These are phyloP conservation scores for Graphilbum sp. DNA, from an alignment of 2,329 filamentous ascomycete genomes.

Conservation along the genomic window DNA sequence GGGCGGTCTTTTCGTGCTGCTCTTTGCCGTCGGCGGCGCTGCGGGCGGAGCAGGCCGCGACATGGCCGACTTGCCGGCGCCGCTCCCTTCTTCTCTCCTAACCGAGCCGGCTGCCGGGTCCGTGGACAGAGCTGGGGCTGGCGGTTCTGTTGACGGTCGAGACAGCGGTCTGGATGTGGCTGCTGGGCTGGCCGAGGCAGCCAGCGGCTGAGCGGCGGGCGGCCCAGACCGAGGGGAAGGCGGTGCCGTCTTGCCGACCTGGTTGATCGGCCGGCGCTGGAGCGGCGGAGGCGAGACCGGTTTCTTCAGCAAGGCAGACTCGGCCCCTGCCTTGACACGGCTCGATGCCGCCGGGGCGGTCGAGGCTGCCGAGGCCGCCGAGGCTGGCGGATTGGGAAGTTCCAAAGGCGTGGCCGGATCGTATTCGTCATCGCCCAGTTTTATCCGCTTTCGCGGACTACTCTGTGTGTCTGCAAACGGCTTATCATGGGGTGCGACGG, in stretches of 20 bases:
- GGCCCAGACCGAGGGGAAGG: background rate
- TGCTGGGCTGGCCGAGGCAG: too few relatives aligned
- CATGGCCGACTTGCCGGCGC: too few relatives aligned
- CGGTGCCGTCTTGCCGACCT: background rate
- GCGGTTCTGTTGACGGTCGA: background rate
- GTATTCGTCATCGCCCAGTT: slow-evolving; percentile 1
- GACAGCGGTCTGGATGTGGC: too few relatives aligned
- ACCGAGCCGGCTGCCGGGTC: too few relatives aligned
- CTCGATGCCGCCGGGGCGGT: too few relatives aligned
- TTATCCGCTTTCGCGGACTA: background rate
- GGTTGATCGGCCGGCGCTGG: background rate
- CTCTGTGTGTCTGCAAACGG: background rate
- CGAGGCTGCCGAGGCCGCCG: too few relatives aligned
- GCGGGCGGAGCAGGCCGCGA: too few relatives aligned
- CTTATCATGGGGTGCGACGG: background rate
- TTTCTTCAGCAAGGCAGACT: background rate
- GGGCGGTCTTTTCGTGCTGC: slow-evolving; percentile 18
- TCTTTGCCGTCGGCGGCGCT: too few relatives aligned
- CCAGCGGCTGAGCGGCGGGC: background rate
- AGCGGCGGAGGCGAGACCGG: background rate
- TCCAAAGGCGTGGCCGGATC: too few relatives aligned
- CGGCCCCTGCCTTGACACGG: background rate
- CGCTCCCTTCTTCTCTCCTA: too few relatives aligned
- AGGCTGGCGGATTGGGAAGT: too few relatives aligned
- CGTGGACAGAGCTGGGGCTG: too few relatives aligned